Percentiles rank a stretch among this genome's conserved stretches.
These are phyloP conservation scores for Neonectria ditissima DNA, from an alignment of 2,329 filamentous ascomycete species.

Conservation along the genomic window DNA sequence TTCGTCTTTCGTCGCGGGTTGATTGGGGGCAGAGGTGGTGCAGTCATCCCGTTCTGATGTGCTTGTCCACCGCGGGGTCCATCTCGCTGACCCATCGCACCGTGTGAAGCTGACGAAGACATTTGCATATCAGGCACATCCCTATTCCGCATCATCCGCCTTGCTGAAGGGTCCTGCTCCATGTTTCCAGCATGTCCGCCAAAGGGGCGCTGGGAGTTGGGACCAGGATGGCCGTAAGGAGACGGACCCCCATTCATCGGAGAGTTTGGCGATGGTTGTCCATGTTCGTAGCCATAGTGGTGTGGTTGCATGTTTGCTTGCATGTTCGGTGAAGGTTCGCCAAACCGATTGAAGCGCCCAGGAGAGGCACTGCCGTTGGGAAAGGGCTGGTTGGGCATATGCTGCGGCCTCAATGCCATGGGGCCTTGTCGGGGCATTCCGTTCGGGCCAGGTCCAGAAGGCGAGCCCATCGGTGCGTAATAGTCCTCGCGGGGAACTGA, in stretches of 20 bases:
- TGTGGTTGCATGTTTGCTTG: slow-evolving; percentile 30
- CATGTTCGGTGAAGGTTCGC: slow-evolving; percentile 33
- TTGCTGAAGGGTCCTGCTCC: slow-evolving; percentile 39
- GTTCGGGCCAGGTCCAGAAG: slow-evolving; percentile 39
- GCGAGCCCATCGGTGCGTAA: slow-evolving; percentile 40
- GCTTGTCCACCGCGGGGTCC: slow-evolving; percentile 42
- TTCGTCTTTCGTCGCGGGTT: slow-evolving; percentile 67
- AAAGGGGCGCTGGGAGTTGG: slow-evolving; percentile 29
- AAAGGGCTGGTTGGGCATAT: slow-evolving; percentile 59
- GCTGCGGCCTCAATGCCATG: slow-evolving; percentile 56
- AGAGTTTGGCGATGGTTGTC: slow-evolving; percentile 60
- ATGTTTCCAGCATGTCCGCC: slow-evolving; percentile 25
- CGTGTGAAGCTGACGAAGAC: slow-evolving; percentile 59
- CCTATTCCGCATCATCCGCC: slow-evolving; percentile 57
- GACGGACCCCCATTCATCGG: slow-evolving; percentile 41
- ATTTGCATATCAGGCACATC: slow-evolving; percentile 66
- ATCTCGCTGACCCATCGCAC: slow-evolving; percentile 56
- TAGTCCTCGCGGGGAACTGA: slow-evolving; percentile 53
- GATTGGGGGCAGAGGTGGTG: slow-evolving; percentile 68
- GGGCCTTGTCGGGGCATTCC: slow-evolving; percentile 45
- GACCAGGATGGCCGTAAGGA: slow-evolving; percentile 30
- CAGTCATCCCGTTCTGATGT: slow-evolving; percentile 49
- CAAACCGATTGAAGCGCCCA: slow-evolving; percentile 39
- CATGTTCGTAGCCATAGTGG: slow-evolving; percentile 50
- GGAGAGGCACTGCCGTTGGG: slow-evolving; percentile 32